These are phyloP conservation scores for Epichloe glyceriae DNA, from an alignment of 2,329 filamentous ascomycete species.

Conservation along the genomic window DNA sequence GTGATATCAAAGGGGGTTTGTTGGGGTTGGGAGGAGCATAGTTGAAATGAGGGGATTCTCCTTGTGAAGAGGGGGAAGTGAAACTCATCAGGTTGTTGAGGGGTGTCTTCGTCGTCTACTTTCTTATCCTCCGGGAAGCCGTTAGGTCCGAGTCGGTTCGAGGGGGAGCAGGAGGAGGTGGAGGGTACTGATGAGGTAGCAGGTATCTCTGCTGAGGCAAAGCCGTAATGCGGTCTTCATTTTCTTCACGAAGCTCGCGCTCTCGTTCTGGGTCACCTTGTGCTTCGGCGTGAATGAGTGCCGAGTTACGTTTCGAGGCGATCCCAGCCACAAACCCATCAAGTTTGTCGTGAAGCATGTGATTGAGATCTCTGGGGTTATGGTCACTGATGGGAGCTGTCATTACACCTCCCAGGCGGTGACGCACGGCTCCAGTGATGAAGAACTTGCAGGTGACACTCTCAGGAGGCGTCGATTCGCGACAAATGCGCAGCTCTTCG, in stretches of 20 bases:
- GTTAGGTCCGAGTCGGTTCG: constrained; percentile 7
- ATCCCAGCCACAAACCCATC: constrained; percentile 81
- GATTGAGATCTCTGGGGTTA: constrained; percentile 48
- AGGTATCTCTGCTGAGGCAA: constrained; percentile 58
- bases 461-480: constrained; percentile 77
- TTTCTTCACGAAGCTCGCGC: constrained; percentile 64
- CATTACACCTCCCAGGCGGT: constrained; percentile 23
- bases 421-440: constrained; percentile 56
- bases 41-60: constrained; percentile 46
- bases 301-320: constrained; percentile 75
- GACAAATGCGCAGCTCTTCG: constrained; percentile 83
- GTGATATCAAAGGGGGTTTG: constrained; percentile 12
- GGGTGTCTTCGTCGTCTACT: constrained; percentile 11
- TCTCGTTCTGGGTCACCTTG: constrained; percentile 68
- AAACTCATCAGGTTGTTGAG: constrained; percentile 28
- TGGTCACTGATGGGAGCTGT: constrained; percentile 29
- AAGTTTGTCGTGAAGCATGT: constrained; percentile 71
- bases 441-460: constrained; percentile 91
- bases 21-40: constrained; percentile 30
- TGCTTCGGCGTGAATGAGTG: constrained; percentile 69
- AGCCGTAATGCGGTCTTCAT: constrained; percentile 74
- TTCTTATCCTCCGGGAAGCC: constrained; percentile 31
- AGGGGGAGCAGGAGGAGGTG: constrained; percentile 11
- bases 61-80: constrained; percentile 42
- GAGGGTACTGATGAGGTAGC: constrained; percentile 33